A percentile compares a stretch with the other conserved stretches of the same genome.
phyloP scores from a whole-genome alignment of 768 basidiomycete genomes.

The Pisolithus orientalis region DNA sequence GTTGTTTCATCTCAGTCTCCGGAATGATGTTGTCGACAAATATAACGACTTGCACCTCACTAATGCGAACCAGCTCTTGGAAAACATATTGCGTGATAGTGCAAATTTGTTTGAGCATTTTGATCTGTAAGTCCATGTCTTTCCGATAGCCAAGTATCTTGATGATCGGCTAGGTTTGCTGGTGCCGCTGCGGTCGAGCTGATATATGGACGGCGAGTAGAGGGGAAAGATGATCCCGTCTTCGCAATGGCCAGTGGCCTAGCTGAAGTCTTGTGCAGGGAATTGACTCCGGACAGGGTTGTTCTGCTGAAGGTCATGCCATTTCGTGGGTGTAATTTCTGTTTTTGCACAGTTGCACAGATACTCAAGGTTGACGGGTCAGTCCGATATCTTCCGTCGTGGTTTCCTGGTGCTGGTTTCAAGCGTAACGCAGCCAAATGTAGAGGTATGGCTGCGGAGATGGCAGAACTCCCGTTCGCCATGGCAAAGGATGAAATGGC shows the following conservation, averaged over 20 bases:
- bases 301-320: constrained; percentile 6
- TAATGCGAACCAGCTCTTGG: not conserved
- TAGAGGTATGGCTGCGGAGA: not conserved
- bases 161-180: not conserved
- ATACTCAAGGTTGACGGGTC: not conserved
- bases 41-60: constrained; percentile 3
- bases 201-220: constrained; percentile 1
- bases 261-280: not conserved
- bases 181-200: not conserved
- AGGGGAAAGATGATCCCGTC: constrained; percentile 3
- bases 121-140: constrained; percentile 1
- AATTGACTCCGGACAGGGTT: not conserved
- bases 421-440: not conserved
- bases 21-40: not conserved
- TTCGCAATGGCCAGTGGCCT: not conserved
- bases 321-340: constrained; percentile 1
- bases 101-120: not conserved
- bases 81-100: not conserved
- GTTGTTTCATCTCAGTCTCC: constrained; percentile 8
- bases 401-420: constrained; percentile 11
- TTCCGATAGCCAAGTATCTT: too few relatives aligned
- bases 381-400: constrained; percentile 9
- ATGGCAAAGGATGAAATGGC: constrained; percentile 3
- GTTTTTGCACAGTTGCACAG: not conserved
- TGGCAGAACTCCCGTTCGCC: constrained; percentile 1